A percentile compares a stretch with the other conserved stretches of the same genome.
Evolutionary conservation across 2,329 filamentous ascomycete genomes (phyloP).

Genomic region (Chrysosporium queenslandicum): DNA sequence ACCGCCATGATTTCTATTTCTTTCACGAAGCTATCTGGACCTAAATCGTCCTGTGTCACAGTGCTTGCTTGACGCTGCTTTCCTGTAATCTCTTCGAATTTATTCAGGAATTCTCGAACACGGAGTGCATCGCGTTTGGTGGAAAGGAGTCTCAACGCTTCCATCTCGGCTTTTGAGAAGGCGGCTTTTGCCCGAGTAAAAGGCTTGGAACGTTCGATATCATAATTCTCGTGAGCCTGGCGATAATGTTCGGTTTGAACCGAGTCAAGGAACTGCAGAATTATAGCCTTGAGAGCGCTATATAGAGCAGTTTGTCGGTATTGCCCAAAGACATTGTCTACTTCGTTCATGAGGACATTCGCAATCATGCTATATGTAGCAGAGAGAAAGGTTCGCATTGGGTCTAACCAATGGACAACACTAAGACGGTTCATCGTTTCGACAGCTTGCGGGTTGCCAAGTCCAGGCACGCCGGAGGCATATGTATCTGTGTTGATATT

Average conservation of each 20-base stretch:
- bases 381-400: conserved; percentile 38
- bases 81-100: conserved; percentile 18
- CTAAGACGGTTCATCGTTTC: conserved; percentile 49
- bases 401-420: conserved; percentile 49
- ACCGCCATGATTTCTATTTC: conserved; percentile 38
- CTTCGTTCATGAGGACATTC: conserved; percentile 35
- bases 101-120: conserved; percentile 3
- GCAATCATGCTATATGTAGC: conserved; percentile 25
- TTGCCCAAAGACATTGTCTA: conserved; percentile 33
- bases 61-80: conserved; percentile 17
- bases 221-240: conserved; percentile 43
- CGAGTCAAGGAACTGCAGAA: conserved; percentile 40
- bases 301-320: conserved; percentile 31
- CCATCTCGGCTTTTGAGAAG: conserved; percentile 20
- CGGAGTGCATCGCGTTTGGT: conserved; percentile 20
- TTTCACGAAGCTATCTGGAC: conserved; percentile 27
- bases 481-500: conserved; percentile 47
- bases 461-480: conserved; percentile 48
- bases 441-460: conserved; percentile 52
- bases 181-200: conserved; percentile 42
- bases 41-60: conserved; percentile 23
- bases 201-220: conserved; percentile 46
- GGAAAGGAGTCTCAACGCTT: conserved; percentile 14
- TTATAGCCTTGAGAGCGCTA: conserved; percentile 28
- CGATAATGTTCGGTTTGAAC: conserved; percentile 33